Evolutionary conservation across 2,329 filamentous ascomycete species (phyloP), one percentile per base, ranked within the genome.

Genomic region (Exophiala aquamarina): DNA sequence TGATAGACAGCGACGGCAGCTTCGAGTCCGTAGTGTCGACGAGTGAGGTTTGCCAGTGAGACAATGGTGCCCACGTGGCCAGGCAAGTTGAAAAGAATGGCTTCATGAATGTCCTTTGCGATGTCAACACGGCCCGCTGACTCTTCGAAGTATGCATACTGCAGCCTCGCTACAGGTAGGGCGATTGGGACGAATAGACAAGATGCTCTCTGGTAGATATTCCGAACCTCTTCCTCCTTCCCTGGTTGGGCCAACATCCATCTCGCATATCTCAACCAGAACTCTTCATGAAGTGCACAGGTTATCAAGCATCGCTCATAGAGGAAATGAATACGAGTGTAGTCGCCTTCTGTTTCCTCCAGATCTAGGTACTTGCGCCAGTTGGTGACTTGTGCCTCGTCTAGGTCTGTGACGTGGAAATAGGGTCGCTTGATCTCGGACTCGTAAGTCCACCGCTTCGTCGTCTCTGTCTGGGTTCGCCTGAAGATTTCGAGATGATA

Each of bases 361-460:
- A 94, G 97, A 64, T 97, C 92, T 35, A 98, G 80, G 61, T 97
- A 98, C 63, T 95, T 95, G 61, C 87, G 82, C 93, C 93, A 98
- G 68, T 95, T 96, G 29, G 73, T 76, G 14, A 98, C 72, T 63
- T 98, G 89, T 7, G 81, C 72, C 51, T 93, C 84, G 59, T 96
- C 91, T 7, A 98, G 78, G 63, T 95, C 89, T 1, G 89, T 95
- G 21, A 96, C 89, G 63, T 96, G 92, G 72, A 96, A 98, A 66
- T 97, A 98, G 1, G 90, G 90, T 2, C 93, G 83, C 73, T 96
- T 97, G 62, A 97, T 87, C 66, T 94, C 89, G 0, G 89, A 86
- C 65, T 98, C 93, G 59, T 89, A 97, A 0, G 87, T 90, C 91
- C 92, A 97, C 53, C 93, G 83, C 70, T 93, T 95, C 1, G 83